Conservation (phyloP, 495 filamentous ascomycete species). For the Aspergillus panamensis region DNA sequence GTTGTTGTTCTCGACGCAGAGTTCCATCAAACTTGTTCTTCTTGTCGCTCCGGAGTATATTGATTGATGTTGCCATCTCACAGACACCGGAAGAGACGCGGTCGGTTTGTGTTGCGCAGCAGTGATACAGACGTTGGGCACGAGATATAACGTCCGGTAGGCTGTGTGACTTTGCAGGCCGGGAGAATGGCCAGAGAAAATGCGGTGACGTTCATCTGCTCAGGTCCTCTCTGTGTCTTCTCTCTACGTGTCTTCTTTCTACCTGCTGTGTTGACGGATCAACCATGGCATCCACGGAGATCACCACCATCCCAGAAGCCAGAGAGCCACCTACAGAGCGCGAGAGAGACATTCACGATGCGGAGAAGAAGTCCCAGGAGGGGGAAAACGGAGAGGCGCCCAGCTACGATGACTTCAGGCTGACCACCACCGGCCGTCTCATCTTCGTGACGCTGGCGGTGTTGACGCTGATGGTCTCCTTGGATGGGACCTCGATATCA, state of each 20-base stretch:
- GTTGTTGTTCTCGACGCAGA: too few relatives aligned
- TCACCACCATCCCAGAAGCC: constrained; percentile 2
- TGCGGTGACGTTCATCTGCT: background rate
- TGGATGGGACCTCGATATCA: constrained; percentile 66
- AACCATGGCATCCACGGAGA: constrained; percentile 5
- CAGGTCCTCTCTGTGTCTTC: background rate
- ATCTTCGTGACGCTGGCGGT: constrained; percentile 52
- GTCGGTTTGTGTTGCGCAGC: background rate
- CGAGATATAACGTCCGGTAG: background rate
- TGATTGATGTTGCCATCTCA: background rate
- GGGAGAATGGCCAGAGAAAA: background rate
- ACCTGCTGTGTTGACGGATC: too few relatives aligned
- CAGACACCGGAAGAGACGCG: background rate
- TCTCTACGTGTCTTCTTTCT: background rate
- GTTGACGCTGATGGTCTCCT: constrained; percentile 58
- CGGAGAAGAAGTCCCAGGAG: background rate
- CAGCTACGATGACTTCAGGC: constrained; percentile 14
- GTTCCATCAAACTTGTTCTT: too few relatives aligned
- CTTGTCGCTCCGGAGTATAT: too few relatives aligned
- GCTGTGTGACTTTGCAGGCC: background rate
- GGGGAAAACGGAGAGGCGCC: background rate
- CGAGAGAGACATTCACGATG: background rate
- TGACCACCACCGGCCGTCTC: constrained; percentile 9
- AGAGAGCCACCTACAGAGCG: background rate
- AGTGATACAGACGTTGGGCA: background rate